Percentiles rank a stretch among this genome's conserved stretches.
Evolutionary conservation across 805 yeast genomes (phyloP).

Genomic region (Suhomyces pyralidae): DNA sequence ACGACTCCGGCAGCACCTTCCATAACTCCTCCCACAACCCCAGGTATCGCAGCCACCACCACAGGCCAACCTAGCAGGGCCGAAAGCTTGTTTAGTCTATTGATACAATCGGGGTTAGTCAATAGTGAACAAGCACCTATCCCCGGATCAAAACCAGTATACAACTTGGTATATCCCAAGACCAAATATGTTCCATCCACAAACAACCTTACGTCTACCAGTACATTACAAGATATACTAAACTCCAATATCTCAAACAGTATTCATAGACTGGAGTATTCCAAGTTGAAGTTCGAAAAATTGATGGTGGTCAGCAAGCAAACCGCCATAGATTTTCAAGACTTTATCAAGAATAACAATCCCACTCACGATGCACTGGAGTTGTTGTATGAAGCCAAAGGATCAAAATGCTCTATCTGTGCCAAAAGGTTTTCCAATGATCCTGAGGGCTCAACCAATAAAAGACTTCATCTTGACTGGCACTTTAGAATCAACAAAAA

Average conservation of each 20-base stretch:
- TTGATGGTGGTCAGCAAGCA: constrained; percentile 25
- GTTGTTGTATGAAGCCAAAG: constrained; percentile 54
- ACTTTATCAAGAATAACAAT: constrained; percentile 35
- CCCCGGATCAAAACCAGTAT: constrained; percentile 36
- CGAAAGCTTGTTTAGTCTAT: constrained; percentile 30
- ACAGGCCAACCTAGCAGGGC: constrained; percentile 11
- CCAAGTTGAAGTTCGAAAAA: constrained; percentile 31
- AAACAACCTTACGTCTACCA: constrained; percentile 15
- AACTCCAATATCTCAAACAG: constrained; percentile 13
- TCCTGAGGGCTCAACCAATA: constrained; percentile 51
- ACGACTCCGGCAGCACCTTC: neutral
- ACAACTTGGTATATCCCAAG: constrained; percentile 30
- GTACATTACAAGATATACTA: constrained; percentile 23
- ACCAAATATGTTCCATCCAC: constrained; percentile 23
- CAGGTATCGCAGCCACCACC: neutral
- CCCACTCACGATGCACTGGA: constrained; percentile 30
- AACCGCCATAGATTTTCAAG: constrained; percentile 23
- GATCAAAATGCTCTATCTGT: constrained; percentile 84
- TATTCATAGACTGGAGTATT: constrained; percentile 30
- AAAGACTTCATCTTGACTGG: constrained; percentile 83
- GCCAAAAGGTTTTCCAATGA: constrained; percentile 78
- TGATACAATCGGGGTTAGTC: constrained; percentile 38
- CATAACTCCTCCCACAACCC: constrained; percentile 3
- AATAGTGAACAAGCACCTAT: constrained; percentile 39
- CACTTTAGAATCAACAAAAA: constrained; percentile 89